Evolutionary conservation across 2,329 filamentous ascomycete genomes (phyloP).

Genomic region (Plectosphaerella sp.): DNA sequence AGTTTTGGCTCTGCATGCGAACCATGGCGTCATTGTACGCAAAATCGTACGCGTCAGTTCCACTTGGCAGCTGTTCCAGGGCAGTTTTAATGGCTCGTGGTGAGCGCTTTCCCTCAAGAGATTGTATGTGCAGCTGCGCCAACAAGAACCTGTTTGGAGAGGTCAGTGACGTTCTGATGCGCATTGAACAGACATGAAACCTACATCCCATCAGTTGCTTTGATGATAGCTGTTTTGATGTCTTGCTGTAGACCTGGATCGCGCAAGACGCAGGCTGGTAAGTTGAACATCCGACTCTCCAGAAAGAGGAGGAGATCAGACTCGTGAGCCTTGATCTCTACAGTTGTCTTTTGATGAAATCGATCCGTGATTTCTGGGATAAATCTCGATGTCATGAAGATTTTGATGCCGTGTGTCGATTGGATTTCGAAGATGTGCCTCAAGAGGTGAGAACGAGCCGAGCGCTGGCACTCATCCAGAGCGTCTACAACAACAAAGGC

Average conservation of each 20-base stretch:
- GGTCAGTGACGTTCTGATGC: background rate
- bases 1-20: conserved; percentile 21
- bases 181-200: background rate
- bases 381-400: accelerated
- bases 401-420: accelerated
- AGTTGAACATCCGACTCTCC: background rate
- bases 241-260: background rate
- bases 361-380: background rate
- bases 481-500: background rate
- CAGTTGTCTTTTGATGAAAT: background rate
- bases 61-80: background rate
- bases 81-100: background rate
- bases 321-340: conserved; percentile 9
- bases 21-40: conserved; percentile 30
- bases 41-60: conserved; percentile 8
- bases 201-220: conserved; percentile 11
- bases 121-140: conserved; percentile 5
- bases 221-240: background rate
- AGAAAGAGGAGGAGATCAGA: conserved; percentile 12
- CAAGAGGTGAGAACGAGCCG: background rate
- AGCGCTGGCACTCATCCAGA: background rate
- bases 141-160: conserved; percentile 13
- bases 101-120: background rate
- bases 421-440: background rate
- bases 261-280: conserved; percentile 1